Evolutionary conservation across 2,329 filamentous ascomycete genomes (phyloP).

Genomic region (Coniosporium tulheliwenetii): DNA sequence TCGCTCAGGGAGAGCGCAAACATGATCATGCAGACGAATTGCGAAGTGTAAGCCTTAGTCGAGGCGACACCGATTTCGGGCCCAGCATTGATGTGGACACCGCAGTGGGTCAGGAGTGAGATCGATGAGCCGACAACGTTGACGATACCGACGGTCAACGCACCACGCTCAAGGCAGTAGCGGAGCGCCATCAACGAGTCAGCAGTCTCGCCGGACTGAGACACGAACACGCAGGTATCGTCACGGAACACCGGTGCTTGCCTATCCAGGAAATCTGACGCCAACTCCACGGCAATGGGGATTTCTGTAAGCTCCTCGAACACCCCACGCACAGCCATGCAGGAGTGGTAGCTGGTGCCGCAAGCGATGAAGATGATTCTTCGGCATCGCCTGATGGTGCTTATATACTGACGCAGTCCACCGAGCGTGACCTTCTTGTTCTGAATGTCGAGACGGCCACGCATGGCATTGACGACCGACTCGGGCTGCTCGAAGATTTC

Average conservation of each 20-base stretch:
- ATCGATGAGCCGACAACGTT: slow-evolving; percentile 98
- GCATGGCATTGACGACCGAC: slow-evolving; percentile 99
- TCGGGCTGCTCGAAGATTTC: slow-evolving; percentile 99
- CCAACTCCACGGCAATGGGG: slow-evolving; percentile 89
- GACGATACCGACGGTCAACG: slow-evolving; percentile 93
- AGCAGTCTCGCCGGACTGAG: slow-evolving; percentile 95
- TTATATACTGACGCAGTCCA: slow-evolving; percentile 90
- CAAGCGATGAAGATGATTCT: slow-evolving; percentile 98
- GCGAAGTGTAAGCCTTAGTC: slow-evolving; percentile 97
- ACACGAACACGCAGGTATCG: slow-evolving; percentile 97
- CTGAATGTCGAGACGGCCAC: slow-evolving; percentile 83
- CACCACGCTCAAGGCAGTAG: slow-evolving; percentile 95
- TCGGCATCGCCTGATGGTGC: slow-evolving; percentile 89
- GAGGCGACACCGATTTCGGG: slow-evolving; percentile 98
- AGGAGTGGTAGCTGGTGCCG: slow-evolving; percentile 96
- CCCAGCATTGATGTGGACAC: slow-evolving; percentile 98
- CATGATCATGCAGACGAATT: slow-evolving; percentile 99
- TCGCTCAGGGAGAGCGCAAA: slow-evolving; percentile 93
- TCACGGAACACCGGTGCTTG: slow-evolving; percentile 97
- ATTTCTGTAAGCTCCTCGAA: slow-evolving; percentile 98
- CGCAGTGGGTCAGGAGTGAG: slow-evolving; percentile 95
- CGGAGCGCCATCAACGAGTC: slow-evolving; percentile 94
- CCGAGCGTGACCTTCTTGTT: slow-evolving; percentile 94
- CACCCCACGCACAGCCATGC: slow-evolving; percentile 95
- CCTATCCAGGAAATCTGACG: slow-evolving; percentile 94